Base-by-base conservation (phyloP, 208 protist species). In the Crithidia thermophila region DNA sequence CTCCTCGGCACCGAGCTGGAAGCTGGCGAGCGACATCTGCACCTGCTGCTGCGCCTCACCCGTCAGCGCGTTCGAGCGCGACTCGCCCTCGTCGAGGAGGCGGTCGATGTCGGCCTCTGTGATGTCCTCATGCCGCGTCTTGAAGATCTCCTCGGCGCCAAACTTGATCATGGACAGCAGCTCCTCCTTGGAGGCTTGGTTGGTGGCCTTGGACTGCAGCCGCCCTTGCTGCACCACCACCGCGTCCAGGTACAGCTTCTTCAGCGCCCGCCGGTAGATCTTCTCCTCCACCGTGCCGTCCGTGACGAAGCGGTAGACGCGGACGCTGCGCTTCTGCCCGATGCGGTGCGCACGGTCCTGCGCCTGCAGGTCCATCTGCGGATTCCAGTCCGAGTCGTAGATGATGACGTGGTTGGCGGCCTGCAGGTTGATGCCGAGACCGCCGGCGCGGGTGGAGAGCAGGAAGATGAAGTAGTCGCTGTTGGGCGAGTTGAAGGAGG, bases 301-400 rank as follows among this genome's bases (percentile, higher is more conserved):
- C 21, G 98, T 99, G 14, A 99, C 88, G 51, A 99, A 98, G 51
- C 98, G 93, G 77, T 98, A 99, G 5, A 99, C 85, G 21, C 86
- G 96, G 0, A 99, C 98, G 30, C 88, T 94, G 46, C 98, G 97
- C 50, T 90, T 98, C 75, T 99, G 98, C 25, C 98, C 98, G 72
- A 99, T 99, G 62, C 98, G 93, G 80, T 99, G 98, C 25, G 97
- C 97, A 33, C 98, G 83, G 72, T 99, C 98, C 79, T 98, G 94
- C 8, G 98, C 99, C 75, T 99, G 99, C 46, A 99, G 71, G 77
- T 99, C 99, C 83, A 98, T 97, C 84, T 99, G 96, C 49, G 96
- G 96, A 79, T 99, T 99, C 97, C 97, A 99, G 77, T 99, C 99
- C 6, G 81, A 94, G 85, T 99, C 99, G 78, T 98, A 99, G 30